phyloP scores from a whole-genome alignment of 257 asterid species.

The Capsicum chinense region DNA sequence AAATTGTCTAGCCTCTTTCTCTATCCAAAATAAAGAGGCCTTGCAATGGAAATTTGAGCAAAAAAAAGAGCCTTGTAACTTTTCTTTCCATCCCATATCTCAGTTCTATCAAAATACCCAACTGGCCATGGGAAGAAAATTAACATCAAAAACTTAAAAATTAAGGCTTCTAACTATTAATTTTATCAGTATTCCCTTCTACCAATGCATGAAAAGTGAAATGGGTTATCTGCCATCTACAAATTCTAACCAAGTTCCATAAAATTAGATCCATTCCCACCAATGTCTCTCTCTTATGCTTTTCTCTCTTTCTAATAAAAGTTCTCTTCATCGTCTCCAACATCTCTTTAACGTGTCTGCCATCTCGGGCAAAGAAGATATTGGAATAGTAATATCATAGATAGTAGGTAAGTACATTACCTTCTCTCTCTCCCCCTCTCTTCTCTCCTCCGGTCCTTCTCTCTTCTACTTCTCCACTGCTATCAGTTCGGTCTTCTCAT shows the following conservation, averaged over 20 bases:
- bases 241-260: slow-evolving; percentile 3
- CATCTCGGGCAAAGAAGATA: no score
- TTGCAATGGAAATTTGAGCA: not conserved
- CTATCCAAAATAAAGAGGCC: not conserved
- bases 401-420: no score
- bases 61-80: not conserved
- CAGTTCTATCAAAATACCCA: not conserved
- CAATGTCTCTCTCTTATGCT: no score
- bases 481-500: no score
- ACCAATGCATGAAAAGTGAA: not conserved
- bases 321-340: no score
- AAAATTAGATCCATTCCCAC: not conserved
- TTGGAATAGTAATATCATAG: no score
- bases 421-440: no score
- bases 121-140: not conserved
- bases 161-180: not conserved
- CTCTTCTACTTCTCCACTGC: no score
- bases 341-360: no score
- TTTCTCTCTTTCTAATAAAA: no score
- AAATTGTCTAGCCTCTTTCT: not conserved
- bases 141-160: not conserved
- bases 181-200: not conserved
- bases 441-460: no score
- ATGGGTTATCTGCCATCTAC: not conserved
- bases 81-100: not conserved